Evolutionary conservation across 257 asterid genomes (phyloP), one percentile per base, ranked within the genome.

Genomic region (Avicennia marina): DNA sequence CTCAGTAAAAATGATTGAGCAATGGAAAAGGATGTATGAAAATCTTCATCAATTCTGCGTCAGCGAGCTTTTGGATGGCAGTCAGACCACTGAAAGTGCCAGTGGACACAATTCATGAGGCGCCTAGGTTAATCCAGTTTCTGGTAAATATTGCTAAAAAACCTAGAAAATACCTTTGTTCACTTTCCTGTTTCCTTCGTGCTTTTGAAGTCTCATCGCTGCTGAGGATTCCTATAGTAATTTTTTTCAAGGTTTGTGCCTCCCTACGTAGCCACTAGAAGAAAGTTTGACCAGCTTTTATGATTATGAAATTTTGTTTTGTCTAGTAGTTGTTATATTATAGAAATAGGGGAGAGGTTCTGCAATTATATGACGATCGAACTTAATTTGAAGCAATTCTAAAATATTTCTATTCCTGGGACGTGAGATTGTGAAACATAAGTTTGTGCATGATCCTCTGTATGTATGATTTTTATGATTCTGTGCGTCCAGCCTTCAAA

Each of bases 31-130:
- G 26, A 71, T 70, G 83, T 80, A 75, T 44, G 77, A 75, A 52
- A 66, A 78, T 62, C 78, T 88, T 56, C 85, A 83, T 42, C 72
- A 81, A 17, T 80, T 79, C 64, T 91, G 95, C 56, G 89, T 77
- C 15, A 27, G 67, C 8, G 94, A 89, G 83, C 62, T 91, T 66
- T 21, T 83, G 68, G 85, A 81, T 63, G 86, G 71, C 25, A 57
- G 53, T 67, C 72, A 60, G 7, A 29, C 34, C 17, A 40, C 45
- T 40, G 45, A 40, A 11, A 40, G 4, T 40, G 18, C 45, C 45
- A 40, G 12, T 40, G 45, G 5, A 11, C 45, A 40, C 1, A 40
- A 40, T 15, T 16, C 12, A 15, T 40, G 45, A 40, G 45, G 45
- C 11, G 27, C 27, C 43, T 54, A 43, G 15, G 27, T 41, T 40